Evolutionary conservation across 1,284 basidiomycete genomes (phyloP).

Genomic region (Irpex sp.): DNA sequence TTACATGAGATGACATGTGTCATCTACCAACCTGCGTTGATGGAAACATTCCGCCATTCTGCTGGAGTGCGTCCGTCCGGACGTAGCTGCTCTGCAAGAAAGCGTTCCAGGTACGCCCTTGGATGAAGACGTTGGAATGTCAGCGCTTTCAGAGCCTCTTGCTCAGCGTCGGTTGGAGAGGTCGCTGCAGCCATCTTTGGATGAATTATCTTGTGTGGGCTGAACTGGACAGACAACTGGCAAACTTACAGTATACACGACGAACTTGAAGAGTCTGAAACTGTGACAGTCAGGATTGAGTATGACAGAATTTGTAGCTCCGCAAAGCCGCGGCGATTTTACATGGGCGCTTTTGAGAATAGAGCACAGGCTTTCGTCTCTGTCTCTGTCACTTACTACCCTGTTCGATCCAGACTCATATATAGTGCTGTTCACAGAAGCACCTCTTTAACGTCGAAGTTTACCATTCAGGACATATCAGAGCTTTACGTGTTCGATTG

Average conservation of each 20-base stretch:
- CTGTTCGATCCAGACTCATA: too few relatives aligned
- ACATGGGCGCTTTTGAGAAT: too few relatives aligned
- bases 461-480: too few relatives aligned
- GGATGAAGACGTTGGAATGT: slow-evolving; percentile 80
- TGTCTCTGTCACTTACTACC: too few relatives aligned
- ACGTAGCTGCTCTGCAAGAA: slow-evolving; percentile 65
- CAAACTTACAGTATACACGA: not conserved
- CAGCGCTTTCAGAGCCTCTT: not conserved
- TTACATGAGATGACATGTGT: not conserved
- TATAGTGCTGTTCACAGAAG: too few relatives aligned
- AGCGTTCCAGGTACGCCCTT: slow-evolving; percentile 75
- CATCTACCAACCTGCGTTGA: slow-evolving; percentile 65
- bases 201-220: not conserved
- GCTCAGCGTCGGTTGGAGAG: not conserved
- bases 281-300: too few relatives aligned
- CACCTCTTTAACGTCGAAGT: too few relatives aligned
- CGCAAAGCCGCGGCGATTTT: too few relatives aligned
- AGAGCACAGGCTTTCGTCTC: too few relatives aligned
- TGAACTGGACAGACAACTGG: not conserved
- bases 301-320: too few relatives aligned
- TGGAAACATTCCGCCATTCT: slow-evolving; percentile 64
- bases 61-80: slow-evolving; percentile 71
- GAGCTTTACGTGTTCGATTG: too few relatives aligned
- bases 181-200: not conserved
- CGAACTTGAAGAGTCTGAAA: not conserved